A percentile compares a stretch with the other conserved stretches of the same genome.
These are phyloP conservation scores for Ganoderma lingzhi DNA, from an alignment of 1,284 basidiomycete genomes.

Conservation along the genomic window DNA sequence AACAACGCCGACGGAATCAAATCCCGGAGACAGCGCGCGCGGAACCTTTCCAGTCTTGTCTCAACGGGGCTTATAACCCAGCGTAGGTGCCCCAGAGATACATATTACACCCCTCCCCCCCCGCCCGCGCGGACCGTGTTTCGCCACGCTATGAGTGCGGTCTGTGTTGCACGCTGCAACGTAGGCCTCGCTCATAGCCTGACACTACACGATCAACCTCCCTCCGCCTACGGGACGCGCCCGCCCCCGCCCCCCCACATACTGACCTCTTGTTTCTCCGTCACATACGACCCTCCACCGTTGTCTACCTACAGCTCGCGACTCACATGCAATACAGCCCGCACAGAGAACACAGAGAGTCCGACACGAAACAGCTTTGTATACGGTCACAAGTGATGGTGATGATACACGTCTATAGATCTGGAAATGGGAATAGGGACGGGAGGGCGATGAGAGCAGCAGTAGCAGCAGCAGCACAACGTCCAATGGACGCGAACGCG, in stretches of 20 bases:
- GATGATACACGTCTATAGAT: conserved; percentile 34
- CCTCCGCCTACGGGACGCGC: no score
- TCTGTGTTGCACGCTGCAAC: conserved; percentile 1
- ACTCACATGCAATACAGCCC: background rate
- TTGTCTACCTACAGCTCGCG: background rate
- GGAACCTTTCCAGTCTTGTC: background rate
- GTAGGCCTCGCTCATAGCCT: background rate
- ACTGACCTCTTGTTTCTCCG: background rate
- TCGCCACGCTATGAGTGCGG: conserved; percentile 4
- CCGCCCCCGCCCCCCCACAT: no score
- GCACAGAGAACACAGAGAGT: background rate
- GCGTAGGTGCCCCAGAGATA: background rate
- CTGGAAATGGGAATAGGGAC: conserved; percentile 1
- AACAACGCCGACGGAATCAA: no score
- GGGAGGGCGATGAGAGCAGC: conserved; percentile 2
- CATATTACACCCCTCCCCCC: no score
- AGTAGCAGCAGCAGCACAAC: background rate
- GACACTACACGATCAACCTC: background rate
- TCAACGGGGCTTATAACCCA: background rate
- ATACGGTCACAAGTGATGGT: conserved; percentile 19
- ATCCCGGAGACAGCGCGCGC: no score
- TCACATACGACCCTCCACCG: background rate
- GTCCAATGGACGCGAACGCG: background rate
- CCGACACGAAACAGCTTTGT: conserved; percentile 12
- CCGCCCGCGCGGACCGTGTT: background rate